Evolutionary conservation across 2,329 filamentous ascomycete species (phyloP).

Genomic region (Colletotrichum abscissum): DNA sequence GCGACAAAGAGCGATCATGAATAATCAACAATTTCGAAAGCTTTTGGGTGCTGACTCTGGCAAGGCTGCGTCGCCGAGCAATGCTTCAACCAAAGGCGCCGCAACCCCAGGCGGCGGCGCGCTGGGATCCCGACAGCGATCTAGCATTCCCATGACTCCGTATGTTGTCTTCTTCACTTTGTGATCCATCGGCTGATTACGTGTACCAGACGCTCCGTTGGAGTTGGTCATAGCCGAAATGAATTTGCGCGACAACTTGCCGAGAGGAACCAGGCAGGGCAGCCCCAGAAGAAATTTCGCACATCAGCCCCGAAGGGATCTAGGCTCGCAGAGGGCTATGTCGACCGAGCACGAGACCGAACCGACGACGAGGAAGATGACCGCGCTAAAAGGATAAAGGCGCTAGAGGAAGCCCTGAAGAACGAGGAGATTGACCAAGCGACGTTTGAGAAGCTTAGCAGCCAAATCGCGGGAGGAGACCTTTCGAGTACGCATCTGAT

Average conservation of each 20-base stretch:
- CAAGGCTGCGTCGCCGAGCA: constrained; percentile 52
- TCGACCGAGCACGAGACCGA: constrained; percentile 80
- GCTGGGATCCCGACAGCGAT: constrained; percentile 81
- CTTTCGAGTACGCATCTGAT: constrained; percentile 85
- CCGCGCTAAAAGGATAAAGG: constrained; percentile 74
- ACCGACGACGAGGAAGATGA: constrained; percentile 64
- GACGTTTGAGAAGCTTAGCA: constrained; percentile 80
- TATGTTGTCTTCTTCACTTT: constrained; percentile 54
- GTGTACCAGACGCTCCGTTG: constrained; percentile 71
- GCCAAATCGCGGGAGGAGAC: constrained; percentile 86
- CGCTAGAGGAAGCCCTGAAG: constrained; percentile 84
- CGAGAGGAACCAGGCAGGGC: constrained; percentile 70
- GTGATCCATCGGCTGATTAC: constrained; percentile 38
- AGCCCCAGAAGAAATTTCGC: constrained; percentile 78
- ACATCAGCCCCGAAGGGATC: constrained; percentile 86
- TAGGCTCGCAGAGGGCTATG: constrained; percentile 83
- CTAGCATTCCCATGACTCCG: constrained; percentile 95
- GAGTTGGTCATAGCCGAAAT: constrained; percentile 59
- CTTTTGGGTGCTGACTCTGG: constrained; percentile 69
- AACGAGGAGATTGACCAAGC: constrained; percentile 84
- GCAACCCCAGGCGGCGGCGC: constrained; percentile 48
- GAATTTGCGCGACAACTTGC: constrained; percentile 89
- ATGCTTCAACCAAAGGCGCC: constrained; percentile 56
- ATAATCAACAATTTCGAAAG: constrained; percentile 93
- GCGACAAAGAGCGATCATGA: constrained; percentile 69